Conservation (phyloP, 73 alveolate genomes). For the Halteria grandinella region DNA sequence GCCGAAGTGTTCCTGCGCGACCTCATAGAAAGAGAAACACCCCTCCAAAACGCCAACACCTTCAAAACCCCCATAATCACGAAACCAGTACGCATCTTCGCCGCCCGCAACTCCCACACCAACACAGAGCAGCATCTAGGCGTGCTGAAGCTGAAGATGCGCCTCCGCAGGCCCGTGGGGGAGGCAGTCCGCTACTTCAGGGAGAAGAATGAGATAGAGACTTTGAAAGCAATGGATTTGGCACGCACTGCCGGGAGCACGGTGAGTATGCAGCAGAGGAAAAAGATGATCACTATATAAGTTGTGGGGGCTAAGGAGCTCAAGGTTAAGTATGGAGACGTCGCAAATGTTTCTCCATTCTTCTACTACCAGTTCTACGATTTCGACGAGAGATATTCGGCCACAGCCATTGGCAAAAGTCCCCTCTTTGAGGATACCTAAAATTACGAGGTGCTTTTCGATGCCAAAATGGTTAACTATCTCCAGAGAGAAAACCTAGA, state of each 20-base stretch:
- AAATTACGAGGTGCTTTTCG: conserved; percentile 68
- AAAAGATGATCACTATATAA: conserved; percentile 69
- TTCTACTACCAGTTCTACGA: conserved; percentile 88
- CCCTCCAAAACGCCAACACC: background rate
- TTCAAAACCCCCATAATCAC: conserved; percentile 40
- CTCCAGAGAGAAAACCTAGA: conserved; percentile 79
- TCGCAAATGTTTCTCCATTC: conserved; percentile 77
- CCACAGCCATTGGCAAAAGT: conserved; percentile 73
- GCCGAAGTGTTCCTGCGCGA: conserved; percentile 74
- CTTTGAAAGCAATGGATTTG: conserved; percentile 63
- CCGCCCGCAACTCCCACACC: conserved; percentile 32
- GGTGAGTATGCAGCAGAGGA: conserved; percentile 53
- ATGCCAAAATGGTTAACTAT: conserved; percentile 75
- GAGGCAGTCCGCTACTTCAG: conserved; percentile 84
- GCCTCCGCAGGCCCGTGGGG: conserved; percentile 91
- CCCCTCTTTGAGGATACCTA: conserved; percentile 86
- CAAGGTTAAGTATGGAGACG: conserved; percentile 39
- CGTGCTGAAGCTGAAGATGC: conserved; percentile 79
- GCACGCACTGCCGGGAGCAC: conserved; percentile 62
- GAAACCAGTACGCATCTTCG: conserved; percentile 28
- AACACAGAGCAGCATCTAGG: conserved; percentile 63
- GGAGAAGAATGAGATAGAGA: conserved; percentile 71
- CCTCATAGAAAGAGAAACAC: conserved; percentile 62
- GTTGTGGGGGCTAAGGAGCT: conserved; percentile 66
- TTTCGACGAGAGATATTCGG: conserved; percentile 80